Evolutionary conservation across 176 grass and related monocot genomes (phyloP).

Genomic region (Coix lacrymajobi): DNA sequence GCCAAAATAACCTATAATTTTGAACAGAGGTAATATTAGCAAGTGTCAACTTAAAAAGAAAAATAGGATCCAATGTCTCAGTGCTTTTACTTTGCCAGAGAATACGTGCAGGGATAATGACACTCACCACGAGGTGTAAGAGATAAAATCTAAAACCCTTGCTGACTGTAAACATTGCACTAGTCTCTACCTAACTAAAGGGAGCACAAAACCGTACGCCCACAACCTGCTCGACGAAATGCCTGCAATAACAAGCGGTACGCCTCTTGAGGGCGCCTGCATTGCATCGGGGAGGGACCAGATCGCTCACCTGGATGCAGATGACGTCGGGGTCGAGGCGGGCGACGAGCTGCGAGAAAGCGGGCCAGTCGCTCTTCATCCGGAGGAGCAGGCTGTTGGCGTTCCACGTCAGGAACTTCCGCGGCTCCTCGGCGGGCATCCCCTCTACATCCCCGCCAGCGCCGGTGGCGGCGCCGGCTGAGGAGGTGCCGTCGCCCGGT

Average conservation of each 20-base stretch:
- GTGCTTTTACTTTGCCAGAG: not conserved
- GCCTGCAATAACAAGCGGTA: not conserved
- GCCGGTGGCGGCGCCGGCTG: not conserved
- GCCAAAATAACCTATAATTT: not conserved
- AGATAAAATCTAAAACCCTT: conserved; percentile 5
- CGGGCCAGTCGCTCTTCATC: conserved; percentile 83
- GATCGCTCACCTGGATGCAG: conserved; percentile 65
- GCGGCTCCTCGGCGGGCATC: conserved; percentile 38
- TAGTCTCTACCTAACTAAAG: not conserved
- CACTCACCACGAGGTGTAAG: not conserved
- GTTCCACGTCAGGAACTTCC: conserved; percentile 86
- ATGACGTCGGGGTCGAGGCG: conserved; percentile 76
- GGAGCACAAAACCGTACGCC: not conserved
- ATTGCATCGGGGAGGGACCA: not conserved
- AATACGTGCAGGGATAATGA: not conserved
- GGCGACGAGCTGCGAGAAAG: conserved; percentile 64
- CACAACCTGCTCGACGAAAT: conserved; percentile 11
- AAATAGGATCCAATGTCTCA: not conserved
- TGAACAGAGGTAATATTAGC: not conserved
- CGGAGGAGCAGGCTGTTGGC: conserved; percentile 93
- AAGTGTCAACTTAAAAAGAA: not conserved
- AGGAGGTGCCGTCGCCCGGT: not conserved
- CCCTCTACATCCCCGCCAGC: not conserved
- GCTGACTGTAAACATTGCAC: not conserved
- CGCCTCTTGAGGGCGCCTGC: not conserved